phyloP scores from a whole-genome alignment of 2,329 filamentous ascomycete genomes.

The Sporothrix pallida region DNA sequence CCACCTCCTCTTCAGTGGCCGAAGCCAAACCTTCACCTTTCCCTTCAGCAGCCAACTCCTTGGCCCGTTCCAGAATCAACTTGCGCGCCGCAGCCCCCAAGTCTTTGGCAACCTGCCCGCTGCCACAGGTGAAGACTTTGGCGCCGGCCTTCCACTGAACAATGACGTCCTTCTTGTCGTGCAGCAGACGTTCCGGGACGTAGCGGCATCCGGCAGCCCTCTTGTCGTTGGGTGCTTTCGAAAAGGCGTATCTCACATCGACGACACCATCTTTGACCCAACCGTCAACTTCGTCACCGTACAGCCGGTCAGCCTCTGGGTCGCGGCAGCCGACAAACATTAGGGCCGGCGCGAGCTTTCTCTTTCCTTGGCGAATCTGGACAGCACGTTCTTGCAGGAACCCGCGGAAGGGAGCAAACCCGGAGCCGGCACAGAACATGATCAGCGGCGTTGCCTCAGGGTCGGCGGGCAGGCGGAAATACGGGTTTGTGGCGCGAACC shows the following conservation, averaged over 20 bases:
- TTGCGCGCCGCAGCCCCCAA: slow-evolving; percentile 48
- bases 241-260: slow-evolving; percentile 66
- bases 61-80: slow-evolving; percentile 46
- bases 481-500: slow-evolving; percentile 50
- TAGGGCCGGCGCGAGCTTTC: slow-evolving; percentile 34
- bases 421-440: slow-evolving; percentile 59
- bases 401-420: slow-evolving; percentile 66
- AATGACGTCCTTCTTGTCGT: slow-evolving; percentile 46
- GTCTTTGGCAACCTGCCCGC: slow-evolving; percentile 50
- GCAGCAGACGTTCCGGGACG: slow-evolving; percentile 58
- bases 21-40: slow-evolving; percentile 33
- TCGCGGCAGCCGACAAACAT: slow-evolving; percentile 39
- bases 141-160: slow-evolving; percentile 49
- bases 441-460: slow-evolving; percentile 56
- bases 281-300: slow-evolving; percentile 60
- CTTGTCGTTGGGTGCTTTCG: slow-evolving; percentile 52
- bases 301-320: slow-evolving; percentile 44
- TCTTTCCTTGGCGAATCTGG: slow-evolving; percentile 52
- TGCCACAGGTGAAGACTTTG: slow-evolving; percentile 67
- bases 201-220: slow-evolving; percentile 44
- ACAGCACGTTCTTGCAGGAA: slow-evolving; percentile 66
- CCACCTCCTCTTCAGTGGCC: slow-evolving; percentile 47
- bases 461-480: slow-evolving; percentile 57
- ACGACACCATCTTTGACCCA: slow-evolving; percentile 69
- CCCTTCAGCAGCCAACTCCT: slow-evolving; percentile 40